A percentile compares a stretch with the other conserved stretches of the same genome.
These are phyloP conservation scores for Aristolochia fimbriata DNA, from an alignment of 164 flowering plant genomes.

Conservation along the genomic window DNA sequence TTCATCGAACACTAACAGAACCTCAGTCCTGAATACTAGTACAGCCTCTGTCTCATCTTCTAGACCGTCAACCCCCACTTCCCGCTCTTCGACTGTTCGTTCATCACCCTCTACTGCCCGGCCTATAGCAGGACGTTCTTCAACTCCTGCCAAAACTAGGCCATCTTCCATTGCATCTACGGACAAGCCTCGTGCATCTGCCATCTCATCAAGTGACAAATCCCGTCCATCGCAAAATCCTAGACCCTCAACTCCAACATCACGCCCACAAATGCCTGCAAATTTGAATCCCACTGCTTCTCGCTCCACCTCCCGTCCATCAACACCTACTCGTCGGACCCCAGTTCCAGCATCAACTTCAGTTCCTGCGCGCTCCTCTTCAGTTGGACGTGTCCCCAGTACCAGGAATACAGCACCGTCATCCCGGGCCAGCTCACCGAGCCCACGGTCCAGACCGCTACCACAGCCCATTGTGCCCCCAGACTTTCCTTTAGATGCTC, in stretches of 20 bases:
- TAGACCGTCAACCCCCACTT: slow-evolving; percentile 73
- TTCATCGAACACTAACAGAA: slow-evolving; percentile 40
- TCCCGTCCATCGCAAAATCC: slow-evolving; percentile 41
- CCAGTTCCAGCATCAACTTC: slow-evolving; percentile 37
- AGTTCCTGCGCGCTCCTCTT: slow-evolving; percentile 26
- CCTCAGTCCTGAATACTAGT: slow-evolving; percentile 77
- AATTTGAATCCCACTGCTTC: slow-evolving; percentile 33
- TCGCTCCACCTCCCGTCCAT: slow-evolving; percentile 62
- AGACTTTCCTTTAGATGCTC: slow-evolving; percentile 80
- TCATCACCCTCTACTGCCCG: slow-evolving; percentile 63
- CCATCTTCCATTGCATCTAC: slow-evolving; percentile 33
- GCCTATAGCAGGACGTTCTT: slow-evolving; percentile 43
- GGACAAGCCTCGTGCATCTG: slow-evolving; percentile 41
- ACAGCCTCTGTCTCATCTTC: slow-evolving; percentile 80
- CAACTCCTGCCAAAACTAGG: slow-evolving; percentile 72
- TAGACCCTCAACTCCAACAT: slow-evolving; percentile 81
- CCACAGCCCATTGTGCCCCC: slow-evolving; percentile 68
- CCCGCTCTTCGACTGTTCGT: slow-evolving; percentile 49
- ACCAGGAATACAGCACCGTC: slow-evolving; percentile 35
- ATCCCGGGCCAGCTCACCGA: slow-evolving; percentile 78
- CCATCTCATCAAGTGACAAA: slow-evolving; percentile 37
- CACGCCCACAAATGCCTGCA: slow-evolving; percentile 54
- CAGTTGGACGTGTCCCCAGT: slow-evolving; percentile 38
- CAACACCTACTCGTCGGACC: slow-evolving; percentile 78
- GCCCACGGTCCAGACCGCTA: slow-evolving; percentile 47